Conservation (phyloP, 2,329 filamentous ascomycete genomes). For the Fusarium vanettenii region DNA sequence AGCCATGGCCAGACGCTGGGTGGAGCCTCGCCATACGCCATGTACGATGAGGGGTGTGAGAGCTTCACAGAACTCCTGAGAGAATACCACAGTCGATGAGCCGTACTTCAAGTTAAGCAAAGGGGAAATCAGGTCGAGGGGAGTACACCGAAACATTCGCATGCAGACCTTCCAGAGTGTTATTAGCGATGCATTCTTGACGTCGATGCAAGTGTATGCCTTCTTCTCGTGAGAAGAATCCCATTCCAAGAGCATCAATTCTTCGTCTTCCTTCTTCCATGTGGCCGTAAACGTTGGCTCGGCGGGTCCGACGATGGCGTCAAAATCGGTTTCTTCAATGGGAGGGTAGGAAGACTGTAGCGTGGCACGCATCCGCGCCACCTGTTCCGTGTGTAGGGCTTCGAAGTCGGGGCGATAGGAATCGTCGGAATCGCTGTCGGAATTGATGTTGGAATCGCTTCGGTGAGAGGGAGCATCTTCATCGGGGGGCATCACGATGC, state of each 20-base stretch:
- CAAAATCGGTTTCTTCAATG: background rate
- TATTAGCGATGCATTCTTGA: background rate
- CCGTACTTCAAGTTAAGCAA: background rate
- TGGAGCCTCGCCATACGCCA: no score
- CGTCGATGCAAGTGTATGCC: background rate
- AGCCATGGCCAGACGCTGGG: no score
- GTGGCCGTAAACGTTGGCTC: background rate
- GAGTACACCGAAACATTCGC: background rate
- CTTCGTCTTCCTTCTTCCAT: background rate
- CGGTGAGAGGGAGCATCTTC: no score
- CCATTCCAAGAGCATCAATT: background rate
- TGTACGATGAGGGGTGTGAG: background rate
- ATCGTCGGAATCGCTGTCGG: no score
- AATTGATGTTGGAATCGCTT: no score
- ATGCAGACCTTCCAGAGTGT: background rate
- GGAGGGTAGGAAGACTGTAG: background rate
- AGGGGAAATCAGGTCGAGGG: background rate
- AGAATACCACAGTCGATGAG: background rate
- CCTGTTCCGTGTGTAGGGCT: no score
- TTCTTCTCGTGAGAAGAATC: background rate
- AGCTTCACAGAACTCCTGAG: background rate
- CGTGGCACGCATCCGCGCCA: no score
- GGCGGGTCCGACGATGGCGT: background rate
- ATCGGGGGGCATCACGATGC: no score
- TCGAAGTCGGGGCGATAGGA: no score